phyloP scores from a whole-genome alignment of 1,284 basidiomycete species.

The Fomitopsis palustris region DNA sequence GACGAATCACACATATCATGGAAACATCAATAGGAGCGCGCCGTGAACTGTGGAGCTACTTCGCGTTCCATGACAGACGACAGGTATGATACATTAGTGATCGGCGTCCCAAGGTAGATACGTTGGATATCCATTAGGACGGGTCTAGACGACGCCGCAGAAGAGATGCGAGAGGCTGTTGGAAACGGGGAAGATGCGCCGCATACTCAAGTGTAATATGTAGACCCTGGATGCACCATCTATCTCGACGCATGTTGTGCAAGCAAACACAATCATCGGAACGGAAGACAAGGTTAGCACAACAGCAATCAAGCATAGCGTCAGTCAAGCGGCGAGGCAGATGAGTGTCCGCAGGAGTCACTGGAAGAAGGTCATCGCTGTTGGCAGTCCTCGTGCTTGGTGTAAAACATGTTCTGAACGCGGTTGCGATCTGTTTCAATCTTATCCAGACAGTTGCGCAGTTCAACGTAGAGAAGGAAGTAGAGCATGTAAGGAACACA shows the following conservation, averaged over 20 bases:
- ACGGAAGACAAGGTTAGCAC: neutral
- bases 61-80: too few relatives aligned
- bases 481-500: conserved; percentile 8
- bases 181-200: neutral
- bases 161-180: too few relatives aligned
- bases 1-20: too few relatives aligned
- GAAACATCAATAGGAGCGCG: too few relatives aligned
- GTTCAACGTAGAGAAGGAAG: neutral
- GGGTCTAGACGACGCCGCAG: too few relatives aligned
- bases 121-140: too few relatives aligned
- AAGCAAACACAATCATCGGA: neutral
- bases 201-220: too few relatives aligned
- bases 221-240: too few relatives aligned
- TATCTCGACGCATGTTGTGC: neutral
- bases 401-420: conserved; percentile 22
- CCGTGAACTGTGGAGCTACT: too few relatives aligned
- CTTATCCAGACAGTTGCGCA: conserved; percentile 2
- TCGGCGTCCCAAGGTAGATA: too few relatives aligned
- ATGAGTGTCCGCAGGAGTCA: neutral
- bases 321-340: neutral
- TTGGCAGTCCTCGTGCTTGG: conserved; percentile 16
- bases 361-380: neutral
- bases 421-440: conserved; percentile 13
- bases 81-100: too few relatives aligned
- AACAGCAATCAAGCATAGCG: neutral